Base-by-base conservation (phyloP, 192 early-diverging fungal species). In the Podila horticola region DNA sequence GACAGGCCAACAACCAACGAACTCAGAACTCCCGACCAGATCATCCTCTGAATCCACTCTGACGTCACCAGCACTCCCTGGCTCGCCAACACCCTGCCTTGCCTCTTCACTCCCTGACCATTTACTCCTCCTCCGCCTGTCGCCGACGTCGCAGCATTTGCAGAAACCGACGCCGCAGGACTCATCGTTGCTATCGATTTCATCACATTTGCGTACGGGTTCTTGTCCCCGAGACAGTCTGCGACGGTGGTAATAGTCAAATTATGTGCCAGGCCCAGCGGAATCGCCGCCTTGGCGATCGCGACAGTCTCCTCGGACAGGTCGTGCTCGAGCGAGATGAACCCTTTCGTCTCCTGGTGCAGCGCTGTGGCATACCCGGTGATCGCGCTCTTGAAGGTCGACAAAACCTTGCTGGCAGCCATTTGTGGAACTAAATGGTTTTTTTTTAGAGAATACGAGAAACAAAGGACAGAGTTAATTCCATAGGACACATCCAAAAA, bases 301-400 rank as follows among this genome's bases (percentile, higher is more conserved):
- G 28, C 28, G 1, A 71, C 69, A 5, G 69, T 60, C 13, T 31
- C 30, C 19, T 1, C n/a, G 15, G 26, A 15, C 34, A 71, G 26
- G 33, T 71, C 69, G n/a, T 71, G 69, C 30, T 71, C 72, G 34
- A 74, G 36, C 11, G 67, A n/a, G 28, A 67, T 66, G 36, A 74
- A 74, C 15, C 72, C 67, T 26, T 45, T 34, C 0, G 64, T 29
- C 13, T 50, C n/a, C 41, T 10, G 49, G 62, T 9, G 0, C 4
- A 36, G 33, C 0, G 30, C 11, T 5, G 30, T 11, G 7, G 62
- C 22, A 36, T 63, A 63, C 0, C 20, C n/a, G 9, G 29, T 1
- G 36, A 63, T 29, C 22, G 33, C 62, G 33, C 19, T 2, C 62
- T 41, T 19, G 62, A 36, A 63, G 20, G 13, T 33, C 8, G n/a